Evolutionary conservation across 2,329 filamentous ascomycete species (phyloP), one percentile per base, ranked within the genome.

Genomic region (Penicillium sp.): DNA sequence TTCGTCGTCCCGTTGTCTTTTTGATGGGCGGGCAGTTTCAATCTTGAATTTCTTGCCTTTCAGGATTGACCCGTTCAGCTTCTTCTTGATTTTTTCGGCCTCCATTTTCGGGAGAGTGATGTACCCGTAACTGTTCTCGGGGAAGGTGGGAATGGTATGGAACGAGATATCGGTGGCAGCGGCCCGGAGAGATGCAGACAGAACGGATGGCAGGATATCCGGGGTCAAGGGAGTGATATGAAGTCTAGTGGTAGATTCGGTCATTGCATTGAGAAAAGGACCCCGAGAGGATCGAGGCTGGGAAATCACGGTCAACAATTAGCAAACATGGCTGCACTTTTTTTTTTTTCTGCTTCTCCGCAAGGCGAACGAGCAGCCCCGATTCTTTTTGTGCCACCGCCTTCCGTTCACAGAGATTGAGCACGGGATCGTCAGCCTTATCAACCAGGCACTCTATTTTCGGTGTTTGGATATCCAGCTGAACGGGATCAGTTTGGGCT

Each of bases 11-110:
- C 60, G 32, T 60, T 66, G 68, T 56, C 47, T 70, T 67, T 79
- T 76, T 49, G 78, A 71, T 0, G 84, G 79, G 32, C 79, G 79
- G 5, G 92, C 92, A 47, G 82, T 80, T 54, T 95, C 86, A 42
- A 98, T 77, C 42, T 79, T 79, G 54, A 96, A 78, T 65, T 95
- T 96, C 43, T 74, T 73, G 6, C 92, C 92, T 59, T 84, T 92
- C 39, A 98, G 68, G 15, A 85, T 83, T 2, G 83, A 77, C 20
- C 90, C 90, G 70, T 95, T 85, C 33, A 96, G 74, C 68, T 92
- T 96, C 68, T 84, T 90, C 68, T 82, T 87, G 37, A 96, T 67
- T 64, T 88, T 94, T n/a, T 90, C 84, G 7, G 90, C 92, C 49
- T 94, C 88, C 65, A 79, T 77, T 2, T 62, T 67, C 0, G 89